These are phyloP conservation scores for Tolypocladium ovalisporum DNA, from an alignment of 2,329 filamentous ascomycete species.

Conservation along the genomic window DNA sequence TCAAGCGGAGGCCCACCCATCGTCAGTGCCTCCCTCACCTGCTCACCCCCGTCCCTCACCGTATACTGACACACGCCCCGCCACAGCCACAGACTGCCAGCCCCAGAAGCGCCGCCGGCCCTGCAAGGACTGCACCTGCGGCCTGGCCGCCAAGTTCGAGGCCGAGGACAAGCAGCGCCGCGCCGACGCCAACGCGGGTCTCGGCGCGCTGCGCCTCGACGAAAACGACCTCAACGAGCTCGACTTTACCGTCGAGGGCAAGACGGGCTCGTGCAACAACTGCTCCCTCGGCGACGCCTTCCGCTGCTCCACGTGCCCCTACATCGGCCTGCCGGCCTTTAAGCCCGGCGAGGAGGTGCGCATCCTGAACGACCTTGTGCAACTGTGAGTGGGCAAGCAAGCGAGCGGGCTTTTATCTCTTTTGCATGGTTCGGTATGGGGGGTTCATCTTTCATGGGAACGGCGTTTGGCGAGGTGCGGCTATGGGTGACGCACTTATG, in stretches of 20 bases:
- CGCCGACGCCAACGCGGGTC: slow-evolving; percentile 51
- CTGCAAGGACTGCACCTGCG: slow-evolving; percentile 97
- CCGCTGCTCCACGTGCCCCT: slow-evolving; percentile 63
- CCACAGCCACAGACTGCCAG: slow-evolving; percentile 66
- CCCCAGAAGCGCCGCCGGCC: slow-evolving; percentile 87
- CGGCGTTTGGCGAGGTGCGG: not conserved
- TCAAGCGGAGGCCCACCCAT: slow-evolving; percentile 64
- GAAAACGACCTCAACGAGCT: slow-evolving; percentile 72
- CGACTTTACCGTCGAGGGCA: slow-evolving; percentile 96
- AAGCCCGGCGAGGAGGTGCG: slow-evolving; percentile 93
- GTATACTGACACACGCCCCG: not conserved
- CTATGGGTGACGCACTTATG: not conserved
- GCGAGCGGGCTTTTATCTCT: not conserved
- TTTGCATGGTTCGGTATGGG: not conserved
- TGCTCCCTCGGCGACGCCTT: slow-evolving; percentile 90
- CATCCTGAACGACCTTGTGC: slow-evolving; percentile 75
- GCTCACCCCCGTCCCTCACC: slow-evolving; percentile 8
- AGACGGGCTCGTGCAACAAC: slow-evolving; percentile 89
- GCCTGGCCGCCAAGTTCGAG: slow-evolving; percentile 73
- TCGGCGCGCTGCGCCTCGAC: slow-evolving; percentile 61
- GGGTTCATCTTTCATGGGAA: not conserved
- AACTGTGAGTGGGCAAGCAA: slow-evolving; percentile 45
- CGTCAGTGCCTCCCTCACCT: slow-evolving; percentile 48
- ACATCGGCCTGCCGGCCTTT: slow-evolving; percentile 88
- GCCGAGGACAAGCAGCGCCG: slow-evolving; percentile 72